Percentiles rank a stretch among this genome's conserved stretches.
Evolutionary conservation across 208 protist species (phyloP).

Genomic region (Leishmania tropica): DNA sequence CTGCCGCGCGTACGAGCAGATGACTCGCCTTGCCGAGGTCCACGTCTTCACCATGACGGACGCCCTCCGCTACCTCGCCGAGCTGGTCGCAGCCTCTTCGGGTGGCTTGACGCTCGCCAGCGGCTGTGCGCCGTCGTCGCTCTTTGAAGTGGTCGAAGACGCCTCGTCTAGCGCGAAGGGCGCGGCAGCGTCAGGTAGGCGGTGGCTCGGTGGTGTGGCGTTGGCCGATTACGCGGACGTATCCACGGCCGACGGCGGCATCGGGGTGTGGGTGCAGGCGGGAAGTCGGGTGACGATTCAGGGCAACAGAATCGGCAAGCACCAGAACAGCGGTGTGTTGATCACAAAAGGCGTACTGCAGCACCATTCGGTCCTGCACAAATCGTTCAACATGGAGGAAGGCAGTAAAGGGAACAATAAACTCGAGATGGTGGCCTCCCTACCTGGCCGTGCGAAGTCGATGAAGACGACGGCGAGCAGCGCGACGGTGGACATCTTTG

Average conservation of each 20-base stretch:
- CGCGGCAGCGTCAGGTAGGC: background rate
- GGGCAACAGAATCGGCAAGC: constrained; percentile 49
- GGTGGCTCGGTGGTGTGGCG: constrained; percentile 36
- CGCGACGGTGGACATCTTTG: constrained; percentile 30
- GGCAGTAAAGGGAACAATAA: background rate
- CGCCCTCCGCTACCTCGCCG: constrained; percentile 48
- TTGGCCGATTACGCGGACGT: constrained; percentile 54
- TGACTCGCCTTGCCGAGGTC: constrained; percentile 44
- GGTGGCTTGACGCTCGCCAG: constrained; percentile 56
- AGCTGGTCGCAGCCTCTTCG: constrained; percentile 64
- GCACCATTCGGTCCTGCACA: constrained; percentile 54
- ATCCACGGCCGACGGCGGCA: constrained; percentile 71
- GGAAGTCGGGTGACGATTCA: constrained; percentile 61
- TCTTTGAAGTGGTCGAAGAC: background rate
- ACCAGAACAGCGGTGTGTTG: constrained; percentile 70
- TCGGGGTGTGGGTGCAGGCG: constrained; percentile 78
- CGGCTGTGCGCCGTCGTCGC: constrained; percentile 34
- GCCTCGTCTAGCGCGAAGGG: background rate
- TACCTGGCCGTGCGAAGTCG: constrained; percentile 2
- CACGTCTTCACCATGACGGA: constrained; percentile 55
- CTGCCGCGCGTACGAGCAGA: constrained; percentile 49
- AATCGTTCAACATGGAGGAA: constrained; percentile 30
- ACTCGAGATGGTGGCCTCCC: constrained; percentile 7
- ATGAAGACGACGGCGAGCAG: background rate
- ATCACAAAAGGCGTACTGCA: constrained; percentile 49